Base-by-base conservation (phyloP, 805 yeast species). In the Grigorovia transvaalensis region DNA sequence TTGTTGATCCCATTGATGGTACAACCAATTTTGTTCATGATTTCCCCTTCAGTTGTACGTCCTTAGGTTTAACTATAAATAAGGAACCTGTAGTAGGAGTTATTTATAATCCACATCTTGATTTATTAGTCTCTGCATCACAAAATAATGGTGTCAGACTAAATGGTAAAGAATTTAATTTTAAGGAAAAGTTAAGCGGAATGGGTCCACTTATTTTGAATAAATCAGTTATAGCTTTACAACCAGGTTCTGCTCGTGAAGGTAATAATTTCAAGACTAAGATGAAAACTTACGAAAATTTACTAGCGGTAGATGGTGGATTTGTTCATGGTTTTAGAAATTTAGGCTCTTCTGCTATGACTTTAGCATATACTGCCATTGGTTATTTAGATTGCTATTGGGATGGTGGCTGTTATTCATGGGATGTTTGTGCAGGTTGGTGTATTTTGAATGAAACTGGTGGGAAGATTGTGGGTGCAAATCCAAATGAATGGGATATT, bases 171-270 rank as follows among this genome's bases (percentile, higher is more conserved):
- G 59, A 54, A 45, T 69, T 77, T 49, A 68, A 66, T 57, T 85
- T 84, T 49, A 95, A 85, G 62, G 73, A 80, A 27, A 71, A 88
- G 54, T 79, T 88, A 12, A 74, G 83, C 11, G 70, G 95, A 57
- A 74, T 89, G 61, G 82, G 90, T 38, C 96, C 93, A 60, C 85
- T 91, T 64, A 84, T 95, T 0, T 79, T 91, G 51, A 78, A 91
- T 60, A 76, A 96, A 62, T 85, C 96, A 1, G 84, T 85, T 54
- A 95, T 91, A 33, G 98, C 93, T 64, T 74, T 90, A 49, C 98
- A 91, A 64, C 80, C 87, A 50, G 74, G 93, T 47, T 90, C 97
- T 67, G 88, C 93, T 17, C 78, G 87, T 46, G 95, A 96, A 0
- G 97, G 96, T 5, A 74, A 79, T 44, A 83, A 87, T 56, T 89